phyloP scores from a whole-genome alignment of 208 protist genomes.

The Crithidia thermophila region DNA sequence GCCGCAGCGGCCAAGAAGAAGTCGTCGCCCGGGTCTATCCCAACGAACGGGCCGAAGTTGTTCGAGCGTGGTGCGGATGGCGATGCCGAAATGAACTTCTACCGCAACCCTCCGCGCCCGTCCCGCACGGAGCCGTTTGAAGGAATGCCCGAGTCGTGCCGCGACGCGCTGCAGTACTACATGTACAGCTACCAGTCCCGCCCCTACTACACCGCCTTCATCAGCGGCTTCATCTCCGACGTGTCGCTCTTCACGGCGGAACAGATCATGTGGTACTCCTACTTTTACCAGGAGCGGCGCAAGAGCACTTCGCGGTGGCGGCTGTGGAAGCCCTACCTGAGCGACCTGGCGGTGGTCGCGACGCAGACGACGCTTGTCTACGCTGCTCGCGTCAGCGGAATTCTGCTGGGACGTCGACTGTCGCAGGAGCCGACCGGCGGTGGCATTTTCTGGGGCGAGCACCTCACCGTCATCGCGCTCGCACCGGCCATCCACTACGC shows the following conservation, averaged over 20 bases:
- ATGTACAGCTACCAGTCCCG: conserved; percentile 38
- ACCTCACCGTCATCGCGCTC: conserved; percentile 28
- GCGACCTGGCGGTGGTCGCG: conserved; percentile 11
- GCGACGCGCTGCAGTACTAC: conserved; percentile 55
- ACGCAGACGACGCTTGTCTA: conserved; percentile 34
- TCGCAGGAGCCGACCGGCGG: conserved; percentile 38
- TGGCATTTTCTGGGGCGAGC: conserved; percentile 64
- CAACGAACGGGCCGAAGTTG: conserved; percentile 13
- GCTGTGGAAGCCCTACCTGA: conserved; percentile 48
- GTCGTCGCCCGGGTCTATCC: not conserved
- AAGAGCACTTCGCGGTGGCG: conserved; percentile 59
- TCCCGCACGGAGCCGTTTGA: conserved; percentile 25
- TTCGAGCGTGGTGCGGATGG: not conserved
- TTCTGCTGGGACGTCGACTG: conserved; percentile 29
- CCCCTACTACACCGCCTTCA: conserved; percentile 44
- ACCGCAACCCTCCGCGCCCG: conserved; percentile 14
- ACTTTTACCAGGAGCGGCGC: conserved; percentile 33
- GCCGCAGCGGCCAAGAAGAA: not conserved
- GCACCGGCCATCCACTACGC: conserved; percentile 32
- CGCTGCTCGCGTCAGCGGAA: conserved; percentile 37
- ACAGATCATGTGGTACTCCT: conserved; percentile 38
- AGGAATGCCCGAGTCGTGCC: conserved; percentile 37
- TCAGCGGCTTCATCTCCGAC: conserved; percentile 49
- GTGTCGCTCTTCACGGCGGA: conserved; percentile 43
- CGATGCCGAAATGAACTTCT: conserved; percentile 15